Percentiles rank a stretch among this genome's conserved stretches.
Evolutionary conservation across 2,329 filamentous ascomycete genomes (phyloP).

Genomic region (Verticillium zaregamsianum): DNA sequence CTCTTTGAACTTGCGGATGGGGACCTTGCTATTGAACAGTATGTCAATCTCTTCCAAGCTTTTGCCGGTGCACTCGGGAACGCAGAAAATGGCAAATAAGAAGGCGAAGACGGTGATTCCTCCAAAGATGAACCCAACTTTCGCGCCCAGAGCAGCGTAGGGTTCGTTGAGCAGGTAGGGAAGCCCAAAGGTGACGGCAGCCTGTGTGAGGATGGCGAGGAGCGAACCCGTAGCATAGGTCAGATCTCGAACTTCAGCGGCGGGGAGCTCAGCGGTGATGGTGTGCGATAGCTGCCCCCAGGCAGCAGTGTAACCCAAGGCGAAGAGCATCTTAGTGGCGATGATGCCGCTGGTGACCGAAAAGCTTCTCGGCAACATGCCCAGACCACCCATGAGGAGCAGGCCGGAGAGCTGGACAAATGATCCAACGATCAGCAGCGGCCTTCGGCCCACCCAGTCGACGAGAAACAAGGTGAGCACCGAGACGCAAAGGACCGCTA

Average conservation of each 20-base stretch:
- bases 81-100: conserved; percentile 21
- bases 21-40: conserved; percentile 10
- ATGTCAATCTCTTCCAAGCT: conserved; percentile 71
- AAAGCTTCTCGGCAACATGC: conserved; percentile 14
- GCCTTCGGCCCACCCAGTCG: conserved; percentile 13
- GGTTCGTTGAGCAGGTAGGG: conserved; percentile 32
- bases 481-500: conserved; percentile 10
- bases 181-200: conserved; percentile 27
- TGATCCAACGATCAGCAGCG: conserved; percentile 20
- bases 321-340: conserved; percentile 25
- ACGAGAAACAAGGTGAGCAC: conserved; percentile 8
- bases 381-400: conserved; percentile 32
- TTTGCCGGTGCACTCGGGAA: conserved; percentile 53
- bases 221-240: conserved; percentile 22
- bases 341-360: conserved; percentile 23
- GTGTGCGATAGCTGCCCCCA: conserved; percentile 31
- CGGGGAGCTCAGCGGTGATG: conserved; percentile 27
- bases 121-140: conserved; percentile 31
- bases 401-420: conserved; percentile 22
- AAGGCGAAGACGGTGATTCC: conserved; percentile 16
- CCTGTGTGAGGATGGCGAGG: conserved; percentile 25
- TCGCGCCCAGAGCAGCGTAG: conserved; percentile 27
- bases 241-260: conserved; percentile 24
- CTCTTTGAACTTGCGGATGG: background rate
- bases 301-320: conserved; percentile 23